Evolutionary conservation across 2,329 filamentous ascomycete genomes (phyloP).

Genomic region (Xylaria polymorpha): DNA sequence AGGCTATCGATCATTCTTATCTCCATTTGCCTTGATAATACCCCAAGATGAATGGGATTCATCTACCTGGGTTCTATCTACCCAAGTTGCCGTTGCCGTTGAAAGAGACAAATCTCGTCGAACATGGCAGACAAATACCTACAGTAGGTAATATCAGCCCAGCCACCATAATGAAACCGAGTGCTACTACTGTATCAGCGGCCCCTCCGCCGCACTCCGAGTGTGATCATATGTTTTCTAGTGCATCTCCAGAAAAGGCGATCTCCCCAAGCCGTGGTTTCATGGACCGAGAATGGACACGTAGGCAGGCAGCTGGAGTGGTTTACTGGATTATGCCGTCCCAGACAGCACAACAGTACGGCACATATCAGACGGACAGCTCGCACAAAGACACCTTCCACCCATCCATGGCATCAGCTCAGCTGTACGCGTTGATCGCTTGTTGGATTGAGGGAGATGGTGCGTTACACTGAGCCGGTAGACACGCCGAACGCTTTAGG

Average conservation of each 20-base stretch:
- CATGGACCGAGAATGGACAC: slow-evolving; percentile 36
- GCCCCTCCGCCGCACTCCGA: slow-evolving; percentile 32
- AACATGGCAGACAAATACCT: slow-evolving; percentile 3
- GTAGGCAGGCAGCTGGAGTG: slow-evolving; percentile 34
- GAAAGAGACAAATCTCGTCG: slow-evolving; percentile 12
- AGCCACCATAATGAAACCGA: slow-evolving; percentile 22
- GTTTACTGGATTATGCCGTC: slow-evolving; percentile 35
- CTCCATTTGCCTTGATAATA: slow-evolving; percentile 10
- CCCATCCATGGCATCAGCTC: slow-evolving; percentile 27
- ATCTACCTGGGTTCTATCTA: slow-evolving; percentile 17
- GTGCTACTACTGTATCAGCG: slow-evolving; percentile 21
- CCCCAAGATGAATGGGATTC: slow-evolving; percentile 14
- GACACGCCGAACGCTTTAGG: slow-evolving; percentile 37
- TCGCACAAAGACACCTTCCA: slow-evolving; percentile 27
- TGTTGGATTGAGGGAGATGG: slow-evolving; percentile 23
- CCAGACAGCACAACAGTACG: slow-evolving; percentile 37
- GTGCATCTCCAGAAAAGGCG: slow-evolving; percentile 28
- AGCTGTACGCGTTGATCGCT: slow-evolving; percentile 38
- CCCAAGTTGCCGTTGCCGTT: slow-evolving; percentile 1
- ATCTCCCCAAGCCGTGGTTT: slow-evolving; percentile 29
- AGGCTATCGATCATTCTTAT: slow-evolving; percentile 21
- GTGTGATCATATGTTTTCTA: slow-evolving; percentile 35
- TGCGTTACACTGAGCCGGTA: slow-evolving; percentile 41
- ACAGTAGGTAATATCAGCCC: slow-evolving; percentile 12
- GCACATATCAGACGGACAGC: slow-evolving; percentile 38